These are phyloP conservation scores for Leishmania aethiopica DNA, from an alignment of 208 protist genomes.

Conservation along the genomic window DNA sequence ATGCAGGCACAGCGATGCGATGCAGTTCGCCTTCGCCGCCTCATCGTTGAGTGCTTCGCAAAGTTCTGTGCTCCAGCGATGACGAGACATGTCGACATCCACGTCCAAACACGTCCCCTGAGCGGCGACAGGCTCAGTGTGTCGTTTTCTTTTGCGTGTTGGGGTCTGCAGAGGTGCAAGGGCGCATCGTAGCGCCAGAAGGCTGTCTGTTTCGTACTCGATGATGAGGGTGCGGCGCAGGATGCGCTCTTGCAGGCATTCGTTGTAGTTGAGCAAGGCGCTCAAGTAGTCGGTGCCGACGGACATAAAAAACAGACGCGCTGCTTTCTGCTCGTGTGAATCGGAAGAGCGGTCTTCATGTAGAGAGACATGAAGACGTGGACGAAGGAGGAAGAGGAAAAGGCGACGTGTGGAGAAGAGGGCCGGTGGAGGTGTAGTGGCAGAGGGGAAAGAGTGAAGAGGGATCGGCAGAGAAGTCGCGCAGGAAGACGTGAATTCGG, in stretches of 20 bases:
- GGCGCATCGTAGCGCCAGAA: slow-evolving; percentile 14
- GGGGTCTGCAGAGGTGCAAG: not conserved
- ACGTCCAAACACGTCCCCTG: not conserved
- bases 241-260: slow-evolving; percentile 3
- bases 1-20: too few relatives aligned
- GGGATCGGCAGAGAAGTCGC: too few relatives aligned
- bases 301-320: not conserved
- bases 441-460: too few relatives aligned
- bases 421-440: not conserved
- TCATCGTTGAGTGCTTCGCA: not conserved
- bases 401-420: not conserved
- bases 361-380: not conserved
- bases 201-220: slow-evolving; percentile 14
- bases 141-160: slow-evolving; percentile 5
- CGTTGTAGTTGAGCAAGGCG: slow-evolving; percentile 4
- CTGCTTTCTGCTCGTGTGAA: not conserved
- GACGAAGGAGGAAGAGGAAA: too few relatives aligned
- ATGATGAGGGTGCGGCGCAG: not conserved
- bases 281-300: not conserved
- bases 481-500: not conserved
- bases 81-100: not conserved
- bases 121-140: not conserved
- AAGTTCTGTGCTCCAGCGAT: not conserved
- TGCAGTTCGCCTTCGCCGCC: slow-evolving; percentile 1
- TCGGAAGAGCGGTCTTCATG: too few relatives aligned